Conservation (phyloP, 495 filamentous ascomycete genomes). For the Trichoderma asperelloides region DNA sequence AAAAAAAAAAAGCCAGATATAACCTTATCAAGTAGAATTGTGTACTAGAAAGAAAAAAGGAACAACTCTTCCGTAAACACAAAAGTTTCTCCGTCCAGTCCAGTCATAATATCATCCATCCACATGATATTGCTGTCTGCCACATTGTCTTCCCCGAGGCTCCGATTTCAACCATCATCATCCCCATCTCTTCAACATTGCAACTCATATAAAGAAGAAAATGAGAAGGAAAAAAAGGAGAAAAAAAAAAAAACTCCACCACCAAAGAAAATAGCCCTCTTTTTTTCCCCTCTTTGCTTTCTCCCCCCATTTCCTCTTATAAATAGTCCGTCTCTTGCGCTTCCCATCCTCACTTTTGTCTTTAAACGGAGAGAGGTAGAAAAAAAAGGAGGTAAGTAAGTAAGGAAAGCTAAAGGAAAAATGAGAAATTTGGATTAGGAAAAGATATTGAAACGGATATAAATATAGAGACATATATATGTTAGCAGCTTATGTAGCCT, state of each 20-base stretch:
- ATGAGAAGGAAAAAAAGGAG: no score
- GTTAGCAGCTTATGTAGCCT: neutral
- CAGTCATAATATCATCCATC: neutral
- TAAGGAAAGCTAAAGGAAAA: neutral
- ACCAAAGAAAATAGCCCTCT: no score
- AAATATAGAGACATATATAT: neutral
- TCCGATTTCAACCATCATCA: no score
- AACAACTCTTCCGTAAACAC: neutral
- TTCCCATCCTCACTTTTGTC: neutral
- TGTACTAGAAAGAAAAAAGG: neutral
- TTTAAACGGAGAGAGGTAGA: neutral
- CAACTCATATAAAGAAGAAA: neutral
- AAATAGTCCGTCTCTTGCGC: no score
- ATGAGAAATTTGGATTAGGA: neutral
- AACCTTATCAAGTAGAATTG: neutral
- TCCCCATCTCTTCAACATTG: neutral
- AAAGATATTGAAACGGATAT: neutral
- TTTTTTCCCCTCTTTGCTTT: no score
- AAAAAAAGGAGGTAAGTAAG: neutral
- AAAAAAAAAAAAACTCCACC: no score
- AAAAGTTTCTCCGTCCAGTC: neutral
- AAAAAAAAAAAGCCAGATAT: slow-evolving; percentile 3
- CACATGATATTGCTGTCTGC: neutral
- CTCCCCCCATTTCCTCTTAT: no score
- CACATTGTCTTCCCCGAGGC: no score